Evolutionary conservation across 441 rosid genomes (phyloP), one percentile per base, ranked within the genome.

Genomic region (Melastoma candidum): DNA sequence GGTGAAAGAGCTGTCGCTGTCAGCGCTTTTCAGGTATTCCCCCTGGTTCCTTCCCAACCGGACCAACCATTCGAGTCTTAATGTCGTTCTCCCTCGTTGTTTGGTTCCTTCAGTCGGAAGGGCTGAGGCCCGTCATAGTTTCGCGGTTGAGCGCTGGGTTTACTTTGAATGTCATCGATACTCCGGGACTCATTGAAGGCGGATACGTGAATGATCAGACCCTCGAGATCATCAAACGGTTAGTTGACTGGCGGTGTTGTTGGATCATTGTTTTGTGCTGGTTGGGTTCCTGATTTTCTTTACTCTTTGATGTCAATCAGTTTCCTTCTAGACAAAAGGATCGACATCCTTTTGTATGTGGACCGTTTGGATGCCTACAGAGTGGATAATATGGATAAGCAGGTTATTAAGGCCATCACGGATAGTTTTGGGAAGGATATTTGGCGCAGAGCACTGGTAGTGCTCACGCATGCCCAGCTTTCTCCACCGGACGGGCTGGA

Each of bases 141-240:
- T 84, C 98, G 12, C 89, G 95, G 57, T 58, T 70, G 27, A 79
- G 83, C 63, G 79, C 84, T 56, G 97, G 97, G 12, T 84, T 85
- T 64, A 84, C 89, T 4, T 69, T 92, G 24, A 82, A 85, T 79
- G 73, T 92, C 26, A 77, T 90, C 47, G 98, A 92, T 65, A 86
- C 95, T 10, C 98, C 97, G 0, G 98, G 97, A 1, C 92, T 92
- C 52, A 90, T 88, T 55, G 98, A 92, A 74, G 97, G 90, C 63
- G 98, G 98, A 57, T 92, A 82, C 63, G 92, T 88, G 58, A 93
- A 74, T 81, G 73, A 86, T 69, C 95, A 86, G 77, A 85, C 95
- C 44, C 83, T 93, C 53, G 87, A 86, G 61, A 69, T 84, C 72
- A 86, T 86, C 63, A 92, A 92, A 74, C 78, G 93, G 98, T 92